Evolutionary conservation across 1,139 yeast genomes (phyloP).

Genomic region (Ogataea hybrid): DNA sequence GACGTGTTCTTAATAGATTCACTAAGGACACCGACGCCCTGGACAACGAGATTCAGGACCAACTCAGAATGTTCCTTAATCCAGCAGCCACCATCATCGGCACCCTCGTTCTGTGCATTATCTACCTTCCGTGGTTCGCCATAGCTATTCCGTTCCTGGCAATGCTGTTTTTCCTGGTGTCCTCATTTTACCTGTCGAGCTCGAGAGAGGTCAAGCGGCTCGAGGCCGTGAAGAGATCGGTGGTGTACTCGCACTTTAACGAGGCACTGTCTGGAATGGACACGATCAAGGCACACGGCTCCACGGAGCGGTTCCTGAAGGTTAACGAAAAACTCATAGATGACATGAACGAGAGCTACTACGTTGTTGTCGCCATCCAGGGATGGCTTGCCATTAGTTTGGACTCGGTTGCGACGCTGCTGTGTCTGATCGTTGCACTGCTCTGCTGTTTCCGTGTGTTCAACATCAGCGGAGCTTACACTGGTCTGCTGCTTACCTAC

Average conservation of each 20-base stretch:
- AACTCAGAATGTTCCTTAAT: conserved; percentile 47
- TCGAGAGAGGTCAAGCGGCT: conserved; percentile 49
- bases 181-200: conserved; percentile 45
- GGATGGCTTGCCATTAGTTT: conserved; percentile 47
- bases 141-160: conserved; percentile 42
- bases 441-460: conserved; percentile 43
- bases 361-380: conserved; percentile 41
- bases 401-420: conserved; percentile 33
- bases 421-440: conserved; percentile 38
- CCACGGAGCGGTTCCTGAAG: conserved; percentile 11
- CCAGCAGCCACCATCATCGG: conserved; percentile 42
- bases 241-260: conserved; percentile 46
- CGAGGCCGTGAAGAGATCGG: conserved; percentile 49
- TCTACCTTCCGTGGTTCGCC: conserved; percentile 49
- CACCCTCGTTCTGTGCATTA: conserved; percentile 42
- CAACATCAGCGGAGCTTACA: conserved; percentile 41
- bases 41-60: conserved; percentile 66
- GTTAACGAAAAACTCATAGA: conserved; percentile 71
- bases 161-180: conserved; percentile 35
- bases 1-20: conserved; percentile 64
- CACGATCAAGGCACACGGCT: conserved; percentile 44
- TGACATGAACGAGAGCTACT: conserved; percentile 45
- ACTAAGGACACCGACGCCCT: conserved; percentile 78
- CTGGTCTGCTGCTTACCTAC: conserved; percentile 45
- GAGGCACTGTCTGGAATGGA: conserved; percentile 29